Base-by-base conservation (phyloP, 169 alveolate species). In the Miamiensis avidus region DNA sequence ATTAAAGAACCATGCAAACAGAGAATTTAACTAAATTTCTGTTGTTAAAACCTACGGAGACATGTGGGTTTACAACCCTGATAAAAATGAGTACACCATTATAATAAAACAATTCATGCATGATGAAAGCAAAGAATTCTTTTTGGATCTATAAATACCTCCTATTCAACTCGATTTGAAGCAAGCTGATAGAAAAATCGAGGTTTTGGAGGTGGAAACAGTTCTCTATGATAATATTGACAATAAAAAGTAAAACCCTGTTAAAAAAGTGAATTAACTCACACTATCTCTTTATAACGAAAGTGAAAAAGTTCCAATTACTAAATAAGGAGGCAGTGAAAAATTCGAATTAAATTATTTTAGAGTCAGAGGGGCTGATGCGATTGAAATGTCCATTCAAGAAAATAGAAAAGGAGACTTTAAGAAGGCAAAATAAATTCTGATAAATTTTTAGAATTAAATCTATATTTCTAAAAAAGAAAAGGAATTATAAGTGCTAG, bases 11-110 rank as follows among this genome's bases (percentile, higher is more conserved):
- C 65, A 75, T n/a, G 73, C n/a, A n/a, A 27, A 73, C 29, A 30
- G 31, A 29, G 82, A 73, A 1, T 85, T 31, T 25, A 0, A 64
- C 25, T 65, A 79, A 34, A 28, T 78, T 16, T 31, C 74, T 34
- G 72, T 85, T 0, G 31, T 65, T 0, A 85, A 85, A 79, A 85
- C 90, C 0, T 85, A 73, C 74, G 90, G 90, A n/a, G 83, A 85
- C 31, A 85, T 85, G 90, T 85, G 85, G 85, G 25, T 79, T 26
- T 74, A 78, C 0, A 15, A 78, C n/a, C n/a, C n/a, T n/a, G n/a
- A 79, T n/a, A n/a, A n/a, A n/a, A n/a, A n/a, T n/a, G n/a, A n/a
- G n/a, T n/a, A n/a, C n/a, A n/a, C 4, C 72, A 79, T 31, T 29
- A 79, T 32, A 77, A 77, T 29, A 34, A 78, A n/a, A n/a, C n/a